Percentiles rank a stretch among this genome's conserved stretches.
These are phyloP conservation scores for Larix sibirica DNA, from an alignment of 83 land plant genomes.

Conservation along the genomic window DNA sequence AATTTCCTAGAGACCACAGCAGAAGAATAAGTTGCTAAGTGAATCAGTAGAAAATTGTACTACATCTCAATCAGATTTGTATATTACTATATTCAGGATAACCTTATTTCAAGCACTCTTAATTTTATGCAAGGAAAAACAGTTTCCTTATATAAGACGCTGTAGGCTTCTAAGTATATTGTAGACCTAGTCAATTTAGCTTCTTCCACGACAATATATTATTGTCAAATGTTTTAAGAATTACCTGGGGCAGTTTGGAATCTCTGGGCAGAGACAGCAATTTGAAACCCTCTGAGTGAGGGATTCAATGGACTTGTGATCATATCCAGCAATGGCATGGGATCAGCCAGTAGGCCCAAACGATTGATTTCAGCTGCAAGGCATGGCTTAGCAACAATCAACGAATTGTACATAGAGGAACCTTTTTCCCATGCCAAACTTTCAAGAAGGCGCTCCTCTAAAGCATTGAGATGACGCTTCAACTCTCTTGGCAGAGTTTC, in stretches of 20 bases:
- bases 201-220: neutral
- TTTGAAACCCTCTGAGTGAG: constrained; percentile 33
- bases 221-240: neutral
- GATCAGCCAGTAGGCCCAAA: constrained; percentile 82
- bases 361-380: constrained; percentile 70
- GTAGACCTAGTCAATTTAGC: too few relatives aligned
- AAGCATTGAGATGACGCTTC: constrained; percentile 83
- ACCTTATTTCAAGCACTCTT: too few relatives aligned
- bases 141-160: too few relatives aligned
- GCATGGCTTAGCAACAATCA: constrained; percentile 77
- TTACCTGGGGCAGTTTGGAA: constrained; percentile 50
- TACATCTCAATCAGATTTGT: too few relatives aligned
- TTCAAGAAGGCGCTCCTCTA: constrained; percentile 91
- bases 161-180: too few relatives aligned
- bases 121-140: too few relatives aligned
- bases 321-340: constrained; percentile 91
- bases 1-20: too few relatives aligned
- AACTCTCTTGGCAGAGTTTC: constrained; percentile 93
- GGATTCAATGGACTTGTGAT: constrained; percentile 42
- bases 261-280: constrained; percentile 26
- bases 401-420: constrained; percentile 91
- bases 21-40: too few relatives aligned
- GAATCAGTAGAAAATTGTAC: too few relatives aligned
- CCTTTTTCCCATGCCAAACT: constrained; percentile 97
- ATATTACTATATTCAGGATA: too few relatives aligned